A percentile compares a stretch with the other conserved stretches of the same genome.
These are phyloP conservation scores for Crithidia fasciculata DNA, from an alignment of 208 protist genomes.

Conservation along the genomic window DNA sequence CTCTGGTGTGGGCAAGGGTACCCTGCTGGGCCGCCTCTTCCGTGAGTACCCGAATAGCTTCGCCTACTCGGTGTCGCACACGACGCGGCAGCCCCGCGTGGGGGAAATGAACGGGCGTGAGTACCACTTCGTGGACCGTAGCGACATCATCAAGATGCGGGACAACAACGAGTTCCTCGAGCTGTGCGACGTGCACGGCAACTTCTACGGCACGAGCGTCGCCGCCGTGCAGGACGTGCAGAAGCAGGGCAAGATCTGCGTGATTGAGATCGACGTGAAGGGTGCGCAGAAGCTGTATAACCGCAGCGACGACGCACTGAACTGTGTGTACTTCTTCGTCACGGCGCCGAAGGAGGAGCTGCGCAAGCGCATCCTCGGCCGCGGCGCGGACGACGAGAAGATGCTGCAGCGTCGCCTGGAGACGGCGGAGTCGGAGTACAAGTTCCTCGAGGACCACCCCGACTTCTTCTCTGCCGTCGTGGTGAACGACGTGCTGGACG, in stretches of 20 bases:
- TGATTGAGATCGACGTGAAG: conserved; percentile 94
- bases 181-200: conserved; percentile 93
- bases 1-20: conserved; percentile 93
- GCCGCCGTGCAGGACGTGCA: conserved; percentile 79
- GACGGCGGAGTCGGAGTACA: conserved; percentile 80
- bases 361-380: conserved; percentile 71
- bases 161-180: conserved; percentile 90
- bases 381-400: conserved; percentile 82
- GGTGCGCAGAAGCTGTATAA: conserved; percentile 73
- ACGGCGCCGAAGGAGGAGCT: conserved; percentile 82
- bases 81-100: conserved; percentile 82
- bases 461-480: conserved; percentile 78
- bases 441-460: conserved; percentile 69
- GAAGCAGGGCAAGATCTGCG: conserved; percentile 71
- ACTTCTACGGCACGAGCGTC: conserved; percentile 95
- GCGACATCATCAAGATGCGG: conserved; percentile 73
- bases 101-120: conserved; percentile 91
- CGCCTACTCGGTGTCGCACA: conserved; percentile 94
- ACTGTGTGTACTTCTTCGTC: conserved; percentile 79
- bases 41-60: conserved; percentile 71
- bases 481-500: conserved; percentile 79
- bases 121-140: conserved; percentile 89
- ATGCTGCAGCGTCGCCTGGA: conserved; percentile 69
- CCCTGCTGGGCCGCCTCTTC: conserved; percentile 87
- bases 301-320: conserved; percentile 43